Evolutionary conservation across 805 yeast genomes (phyloP), one percentile per base, ranked within the genome.

Genomic region (Candida broadrunensis): DNA sequence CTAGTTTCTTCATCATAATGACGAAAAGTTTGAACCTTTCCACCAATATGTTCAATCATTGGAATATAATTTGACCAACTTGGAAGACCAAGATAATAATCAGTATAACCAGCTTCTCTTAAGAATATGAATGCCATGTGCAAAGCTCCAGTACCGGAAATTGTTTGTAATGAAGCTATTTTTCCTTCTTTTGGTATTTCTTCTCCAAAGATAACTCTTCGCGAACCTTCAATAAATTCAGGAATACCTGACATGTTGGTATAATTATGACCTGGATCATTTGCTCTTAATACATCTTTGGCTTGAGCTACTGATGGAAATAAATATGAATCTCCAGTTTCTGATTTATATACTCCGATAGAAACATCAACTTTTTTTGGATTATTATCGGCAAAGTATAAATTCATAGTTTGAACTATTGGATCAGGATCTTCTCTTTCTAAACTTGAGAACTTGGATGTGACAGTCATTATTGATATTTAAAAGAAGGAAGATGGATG

Each of bases 301-400:
- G 75, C 73, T 37, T 50, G 47, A 18, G 51, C 46, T 20, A 71
- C 70, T 25, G 65, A 51, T 13, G 74, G 74, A 46, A 70, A 67
- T 8, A 61, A 53, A 49, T 58, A 65, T n/a, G 55, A 48, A 24
- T 54, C 51, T 2, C 73, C 73, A 14, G 54, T 52, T 38, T 63
- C 72, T 24, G 65, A 62, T 40, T 69, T 69, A 54, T 70, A 71
- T n/a, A 72, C 75, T 12, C 77, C 77, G 23, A 71, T 70, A 24
- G 69, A 56, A 16, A 70, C 67, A 44, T 71, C 75, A 21, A 70
- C 57, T 47, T 70, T 69, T 25, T 52, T 32, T 13, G 69, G 63
- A 36, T 45, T 30, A 14, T 53, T 38, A 50, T 71, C 75, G 7
- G 39, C 25, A 3, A 38, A 42, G 44, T 45, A 60, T 18, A 40